Base-by-base conservation (phyloP, 2,329 filamentous ascomycete genomes). In the Scopulariopsis brevicaulis region DNA sequence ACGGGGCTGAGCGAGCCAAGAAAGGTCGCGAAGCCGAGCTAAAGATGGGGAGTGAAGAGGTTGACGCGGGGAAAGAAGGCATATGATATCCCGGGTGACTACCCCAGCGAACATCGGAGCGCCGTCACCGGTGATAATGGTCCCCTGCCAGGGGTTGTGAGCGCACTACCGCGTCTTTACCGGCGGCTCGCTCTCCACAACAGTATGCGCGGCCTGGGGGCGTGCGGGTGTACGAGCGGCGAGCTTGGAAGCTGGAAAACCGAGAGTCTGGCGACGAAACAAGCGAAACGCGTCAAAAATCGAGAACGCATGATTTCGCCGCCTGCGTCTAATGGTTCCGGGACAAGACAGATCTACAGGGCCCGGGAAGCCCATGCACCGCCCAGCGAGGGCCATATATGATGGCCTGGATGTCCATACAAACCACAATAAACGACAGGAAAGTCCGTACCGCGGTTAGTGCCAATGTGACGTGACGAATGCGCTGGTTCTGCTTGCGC, bases 11-110 rank as follows among this genome's bases (percentile, higher is more conserved):
- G 78, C 63, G 94, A 97, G 79, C 74, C 75, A 63, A 85, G 94
- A 70, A 99, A 99, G 77, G 94, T 96, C 60, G 94, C 94, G 22
- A 94, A 95, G 74, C 94, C 94, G 28, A 89, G 89, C 67, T 94
- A 88, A 59, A 32, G n/a, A 24, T 14, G 46, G 46, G 28, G 22
- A 50, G 40, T 46, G n/a, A 34, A 34, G 18, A 28, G 51, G 14
- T 24, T 32, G 25, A 54, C 7, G 40, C 15, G 15, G 40, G n/a
- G 6, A 14, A 46, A 11, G 11, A 18, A 32, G 28, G 28, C 28
- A 32, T 32, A 32, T 4, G 28, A 32, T 32, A 32, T 32, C 28
- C 28, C 28, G 8, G 28, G 8, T 8, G n/a, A 32, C 28, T 32
- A 8, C 28, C 28, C 4, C 28, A 32, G 28, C 28, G 28, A 32